phyloP scores from a whole-genome alignment of 2,329 filamentous ascomycete species.

The Bipolaris sorokiniana region DNA sequence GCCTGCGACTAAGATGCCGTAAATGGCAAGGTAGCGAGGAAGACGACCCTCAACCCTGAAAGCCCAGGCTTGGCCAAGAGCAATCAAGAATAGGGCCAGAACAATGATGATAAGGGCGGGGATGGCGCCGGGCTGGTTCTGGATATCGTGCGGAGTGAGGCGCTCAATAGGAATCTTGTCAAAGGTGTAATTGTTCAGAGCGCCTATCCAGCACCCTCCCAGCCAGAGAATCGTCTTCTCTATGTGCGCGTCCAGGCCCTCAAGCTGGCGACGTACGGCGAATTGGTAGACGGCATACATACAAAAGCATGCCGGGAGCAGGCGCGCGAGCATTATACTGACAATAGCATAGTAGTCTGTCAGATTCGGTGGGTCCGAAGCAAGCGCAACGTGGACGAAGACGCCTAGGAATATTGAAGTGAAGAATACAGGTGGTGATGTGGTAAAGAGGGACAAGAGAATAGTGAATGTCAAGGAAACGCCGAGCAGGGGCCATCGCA shows the following conservation, averaged over 20 bases:
- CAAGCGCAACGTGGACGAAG: conserved; percentile 89
- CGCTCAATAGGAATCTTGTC: conserved; percentile 92
- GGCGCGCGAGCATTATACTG: conserved; percentile 78
- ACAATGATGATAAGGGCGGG: conserved; percentile 81
- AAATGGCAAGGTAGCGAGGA: conserved; percentile 77
- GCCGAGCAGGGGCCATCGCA: conserved; percentile 82
- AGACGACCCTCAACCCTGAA: conserved; percentile 86
- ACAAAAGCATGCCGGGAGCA: conserved; percentile 85
- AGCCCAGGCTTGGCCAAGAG: conserved; percentile 78
- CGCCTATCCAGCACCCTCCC: conserved; percentile 87
- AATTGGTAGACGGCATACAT: conserved; percentile 87
- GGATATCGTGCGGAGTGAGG: conserved; percentile 86
- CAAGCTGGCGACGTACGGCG: conserved; percentile 75
- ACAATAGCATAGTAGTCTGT: conserved; percentile 72
- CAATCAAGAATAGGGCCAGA: conserved; percentile 69
- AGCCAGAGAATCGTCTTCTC: conserved; percentile 93
- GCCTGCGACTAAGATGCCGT: conserved; percentile 79
- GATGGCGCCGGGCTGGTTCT: conserved; percentile 86
- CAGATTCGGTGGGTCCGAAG: conserved; percentile 80
- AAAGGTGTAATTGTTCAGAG: conserved; percentile 93
- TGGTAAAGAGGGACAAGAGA: conserved; percentile 80
- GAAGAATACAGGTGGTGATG: conserved; percentile 81
- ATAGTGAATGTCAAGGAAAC: conserved; percentile 81
- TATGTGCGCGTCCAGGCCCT: conserved; percentile 77
- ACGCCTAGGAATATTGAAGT: conserved; percentile 80